A percentile compares a stretch with the other conserved stretches of the same genome.
Conservation (phyloP, 164 flowering plant species). For the Chimonanthus salicifolius region DNA sequence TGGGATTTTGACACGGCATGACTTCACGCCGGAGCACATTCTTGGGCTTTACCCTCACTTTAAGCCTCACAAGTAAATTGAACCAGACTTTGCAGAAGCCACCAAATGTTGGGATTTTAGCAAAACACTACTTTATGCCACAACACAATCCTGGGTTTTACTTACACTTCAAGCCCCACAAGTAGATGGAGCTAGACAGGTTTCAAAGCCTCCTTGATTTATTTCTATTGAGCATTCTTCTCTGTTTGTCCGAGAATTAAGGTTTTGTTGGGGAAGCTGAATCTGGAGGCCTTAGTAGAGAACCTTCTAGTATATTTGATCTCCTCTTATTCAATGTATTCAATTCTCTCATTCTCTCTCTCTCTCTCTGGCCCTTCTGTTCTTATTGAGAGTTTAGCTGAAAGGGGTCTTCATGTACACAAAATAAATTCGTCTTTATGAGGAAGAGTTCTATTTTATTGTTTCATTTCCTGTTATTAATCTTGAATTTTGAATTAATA, state of each 20-base stretch:
- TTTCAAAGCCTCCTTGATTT: not conserved
- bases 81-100: constrained; percentile 48
- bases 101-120: constrained; percentile 78
- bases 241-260: not conserved
- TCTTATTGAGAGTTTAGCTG: no score
- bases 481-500: no score
- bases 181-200: not conserved
- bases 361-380: no score
- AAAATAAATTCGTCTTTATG: no score
- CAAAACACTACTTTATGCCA: constrained; percentile 88
- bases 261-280: not conserved
- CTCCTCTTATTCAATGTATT: no score
- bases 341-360: no score
- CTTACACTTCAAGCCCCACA: constrained; percentile 34
- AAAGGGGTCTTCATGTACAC: no score
- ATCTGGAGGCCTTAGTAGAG: no score
- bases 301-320: no score
- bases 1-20: not conserved
- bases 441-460: no score
- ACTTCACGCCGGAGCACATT: not conserved
- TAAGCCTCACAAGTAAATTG: constrained; percentile 5
- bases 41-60: not conserved
- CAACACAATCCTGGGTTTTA: constrained; percentile 69
- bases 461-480: no score
- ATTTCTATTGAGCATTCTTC: not conserved